Percentiles rank a stretch among this genome's conserved stretches.
Conservation (phyloP, 225 moss, liverwort and hornwort genomes). For the Antitrichia curtipendula region DNA sequence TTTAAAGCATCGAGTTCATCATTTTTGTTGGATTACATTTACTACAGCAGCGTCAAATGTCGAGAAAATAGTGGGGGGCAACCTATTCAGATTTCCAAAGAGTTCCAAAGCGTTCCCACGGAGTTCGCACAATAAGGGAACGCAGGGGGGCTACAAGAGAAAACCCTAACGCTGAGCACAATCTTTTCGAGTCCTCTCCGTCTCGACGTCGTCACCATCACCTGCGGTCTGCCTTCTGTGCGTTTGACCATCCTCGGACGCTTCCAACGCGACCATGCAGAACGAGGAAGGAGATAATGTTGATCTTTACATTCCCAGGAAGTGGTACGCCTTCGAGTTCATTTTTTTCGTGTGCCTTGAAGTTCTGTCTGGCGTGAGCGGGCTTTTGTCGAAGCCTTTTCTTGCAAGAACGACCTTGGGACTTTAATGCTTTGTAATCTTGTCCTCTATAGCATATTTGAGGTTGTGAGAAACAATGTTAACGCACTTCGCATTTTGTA, state of each 20-base stretch:
- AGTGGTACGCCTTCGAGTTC: conserved; percentile 1
- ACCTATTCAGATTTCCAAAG: no score
- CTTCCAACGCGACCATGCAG: conserved; percentile 13
- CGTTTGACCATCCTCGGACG: background rate
- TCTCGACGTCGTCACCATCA: background rate
- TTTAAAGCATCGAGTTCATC: background rate
- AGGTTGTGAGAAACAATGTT: background rate
- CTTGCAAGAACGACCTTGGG: background rate
- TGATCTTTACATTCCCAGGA: conserved; percentile 34
- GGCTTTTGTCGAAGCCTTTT: background rate
- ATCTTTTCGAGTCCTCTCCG: background rate
- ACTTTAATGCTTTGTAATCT: background rate
- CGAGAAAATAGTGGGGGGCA: background rate
- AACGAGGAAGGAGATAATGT: conserved; percentile 40
- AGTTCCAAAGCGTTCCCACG: background rate
- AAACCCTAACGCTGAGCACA: background rate
- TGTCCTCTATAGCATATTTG: background rate
- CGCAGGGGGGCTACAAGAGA: background rate
- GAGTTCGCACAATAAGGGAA: background rate
- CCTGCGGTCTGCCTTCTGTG: background rate
- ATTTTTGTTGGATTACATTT: background rate
- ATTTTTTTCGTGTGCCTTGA: background rate
- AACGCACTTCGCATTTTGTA: background rate
- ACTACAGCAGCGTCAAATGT: background rate
- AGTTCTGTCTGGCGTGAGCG: background rate